phyloP scores from a whole-genome alignment of 805 yeast genomes.

The Myxozyma neotropica region DNA sequence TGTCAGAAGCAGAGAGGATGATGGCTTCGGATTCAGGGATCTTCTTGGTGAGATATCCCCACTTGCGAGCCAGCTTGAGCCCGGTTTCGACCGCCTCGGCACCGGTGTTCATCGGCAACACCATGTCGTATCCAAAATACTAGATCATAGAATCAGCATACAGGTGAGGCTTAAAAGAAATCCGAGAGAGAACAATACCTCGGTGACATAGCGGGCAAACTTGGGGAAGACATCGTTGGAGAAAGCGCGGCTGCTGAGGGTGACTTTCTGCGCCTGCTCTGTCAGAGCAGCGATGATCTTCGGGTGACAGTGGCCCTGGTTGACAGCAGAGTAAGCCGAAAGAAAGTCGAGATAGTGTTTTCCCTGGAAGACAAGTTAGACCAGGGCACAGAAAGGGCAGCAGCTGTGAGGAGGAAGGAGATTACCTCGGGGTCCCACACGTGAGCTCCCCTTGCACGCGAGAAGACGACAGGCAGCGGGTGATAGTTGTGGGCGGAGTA shows the following conservation, averaged over 20 bases:
- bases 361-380: conserved; percentile 49
- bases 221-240: conserved; percentile 85
- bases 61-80: conserved; percentile 89
- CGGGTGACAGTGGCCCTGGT: conserved; percentile 98
- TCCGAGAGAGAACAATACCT: conserved; percentile 41
- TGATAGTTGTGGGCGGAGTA: conserved; percentile 97
- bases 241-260: conserved; percentile 90
- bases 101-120: conserved; percentile 97
- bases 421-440: conserved; percentile 90
- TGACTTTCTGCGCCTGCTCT: conserved; percentile 82
- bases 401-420: not conserved
- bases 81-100: conserved; percentile 98
- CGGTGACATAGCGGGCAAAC: conserved; percentile 85
- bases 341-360: conserved; percentile 88
- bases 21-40: conserved; percentile 84
- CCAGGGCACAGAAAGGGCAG: not conserved
- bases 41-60: conserved; percentile 91
- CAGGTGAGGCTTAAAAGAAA: not conserved
- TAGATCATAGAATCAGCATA: not conserved
- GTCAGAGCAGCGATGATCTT: conserved; percentile 79
- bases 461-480: conserved; percentile 92
- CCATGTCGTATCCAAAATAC: conserved; percentile 86
- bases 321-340: conserved; percentile 95
- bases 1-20: conserved; percentile 81
- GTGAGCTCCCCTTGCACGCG: conserved; percentile 83